These are phyloP conservation scores for Alternaria ventricosa DNA, from an alignment of 2,329 filamentous ascomycete species.

Conservation along the genomic window DNA sequence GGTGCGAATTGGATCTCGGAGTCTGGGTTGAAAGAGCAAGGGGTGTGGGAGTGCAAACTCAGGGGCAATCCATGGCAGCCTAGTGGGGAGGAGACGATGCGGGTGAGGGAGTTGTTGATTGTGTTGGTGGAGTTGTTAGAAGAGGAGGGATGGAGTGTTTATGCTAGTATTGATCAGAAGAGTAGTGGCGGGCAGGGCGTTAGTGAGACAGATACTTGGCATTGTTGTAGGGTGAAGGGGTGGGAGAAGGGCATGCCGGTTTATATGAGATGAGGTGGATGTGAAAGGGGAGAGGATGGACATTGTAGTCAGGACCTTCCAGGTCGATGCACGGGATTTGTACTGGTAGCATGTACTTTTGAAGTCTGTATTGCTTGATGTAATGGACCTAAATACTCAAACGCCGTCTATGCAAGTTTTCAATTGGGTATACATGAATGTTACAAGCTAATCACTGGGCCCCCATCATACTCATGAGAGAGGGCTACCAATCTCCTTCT, in stretches of 20 bases:
- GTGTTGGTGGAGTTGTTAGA: slow-evolving; percentile 36
- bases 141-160: slow-evolving; percentile 48
- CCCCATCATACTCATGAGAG: slow-evolving; percentile 4
- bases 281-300: neutral
- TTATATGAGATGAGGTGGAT: slow-evolving; percentile 10
- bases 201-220: slow-evolving; percentile 35
- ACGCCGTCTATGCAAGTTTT: slow-evolving; percentile 12
- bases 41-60: slow-evolving; percentile 43
- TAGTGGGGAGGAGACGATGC: slow-evolving; percentile 45
- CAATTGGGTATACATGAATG: slow-evolving; percentile 12
- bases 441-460: neutral
- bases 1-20: slow-evolving; percentile 15
- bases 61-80: slow-evolving; percentile 43
- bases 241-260: slow-evolving; percentile 31
- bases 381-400: neutral
- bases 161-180: slow-evolving; percentile 49
- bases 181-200: slow-evolving; percentile 19
- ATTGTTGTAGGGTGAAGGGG: slow-evolving; percentile 28
- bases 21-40: slow-evolving; percentile 12
- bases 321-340: neutral
- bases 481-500: slow-evolving; percentile 65
- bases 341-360: neutral
- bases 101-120: slow-evolving; percentile 44
- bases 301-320: neutral
- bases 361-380: neutral